Evolutionary conservation across 2,329 filamentous ascomycete species (phyloP).

Genomic region (Monilinia fructicola): DNA sequence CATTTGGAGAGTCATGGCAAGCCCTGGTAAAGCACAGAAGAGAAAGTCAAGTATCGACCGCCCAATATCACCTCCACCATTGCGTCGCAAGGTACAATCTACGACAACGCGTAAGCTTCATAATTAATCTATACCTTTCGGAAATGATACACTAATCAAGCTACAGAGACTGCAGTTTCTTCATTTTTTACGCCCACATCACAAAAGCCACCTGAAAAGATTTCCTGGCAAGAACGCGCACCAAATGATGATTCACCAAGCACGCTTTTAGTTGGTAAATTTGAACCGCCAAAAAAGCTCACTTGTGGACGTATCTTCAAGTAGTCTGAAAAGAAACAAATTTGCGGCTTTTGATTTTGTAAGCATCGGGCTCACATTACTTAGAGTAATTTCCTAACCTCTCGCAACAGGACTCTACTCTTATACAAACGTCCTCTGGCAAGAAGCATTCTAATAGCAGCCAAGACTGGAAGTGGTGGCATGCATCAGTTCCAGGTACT

Average conservation of each 20-base stretch:
- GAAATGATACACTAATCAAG: slow-evolving; percentile 25
- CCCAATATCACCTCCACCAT: slow-evolving; percentile 39
- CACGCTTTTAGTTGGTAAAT: slow-evolving; percentile 74
- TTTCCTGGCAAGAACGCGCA: slow-evolving; percentile 69
- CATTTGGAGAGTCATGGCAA: slow-evolving; percentile 29
- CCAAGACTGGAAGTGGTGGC: slow-evolving; percentile 94
- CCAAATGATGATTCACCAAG: slow-evolving; percentile 49
- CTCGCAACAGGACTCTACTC: slow-evolving; percentile 70
- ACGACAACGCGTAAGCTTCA: slow-evolving; percentile 40
- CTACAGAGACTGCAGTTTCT: slow-evolving; percentile 64
- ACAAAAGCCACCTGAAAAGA: slow-evolving; percentile 76
- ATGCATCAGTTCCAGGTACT: slow-evolving; percentile 64
- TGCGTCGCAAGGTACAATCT: slow-evolving; percentile 41
- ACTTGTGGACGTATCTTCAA: slow-evolving; percentile 13
- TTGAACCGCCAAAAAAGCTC: slow-evolving; percentile 49
- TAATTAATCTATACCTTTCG: not conserved
- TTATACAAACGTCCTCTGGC: slow-evolving; percentile 77
- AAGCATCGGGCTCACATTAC: slow-evolving; percentile 27
- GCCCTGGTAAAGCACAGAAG: slow-evolving; percentile 31
- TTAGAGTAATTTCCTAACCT: not conserved
- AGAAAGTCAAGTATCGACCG: slow-evolving; percentile 34
- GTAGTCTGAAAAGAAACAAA: slow-evolving; percentile 49
- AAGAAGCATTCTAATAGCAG: slow-evolving; percentile 71
- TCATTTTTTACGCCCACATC: slow-evolving; percentile 88
- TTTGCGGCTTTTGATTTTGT: slow-evolving; percentile 72